phyloP scores from a whole-genome alignment of 73 alveolate species.

The Paramecium octaurelia region DNA sequence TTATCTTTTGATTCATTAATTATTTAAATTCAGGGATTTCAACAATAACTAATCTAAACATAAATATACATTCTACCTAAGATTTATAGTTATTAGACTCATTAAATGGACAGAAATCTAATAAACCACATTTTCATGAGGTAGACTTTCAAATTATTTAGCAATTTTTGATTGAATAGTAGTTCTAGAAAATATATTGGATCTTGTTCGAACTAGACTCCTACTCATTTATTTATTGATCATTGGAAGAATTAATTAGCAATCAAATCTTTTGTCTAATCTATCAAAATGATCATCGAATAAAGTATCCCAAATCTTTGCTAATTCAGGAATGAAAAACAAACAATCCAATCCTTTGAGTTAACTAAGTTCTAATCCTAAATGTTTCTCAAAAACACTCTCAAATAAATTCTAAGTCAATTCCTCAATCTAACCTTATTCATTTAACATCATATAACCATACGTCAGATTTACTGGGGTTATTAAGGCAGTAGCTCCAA shows the following conservation, averaged over 20 bases:
- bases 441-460: slow-evolving; percentile 14
- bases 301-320: background rate
- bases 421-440: slow-evolving; percentile 7
- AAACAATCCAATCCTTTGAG: slow-evolving; percentile 34
- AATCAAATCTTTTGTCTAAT: background rate
- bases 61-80: background rate
- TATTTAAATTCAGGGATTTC: background rate
- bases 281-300: slow-evolving; percentile 25
- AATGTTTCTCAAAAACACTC: background rate
- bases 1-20: background rate
- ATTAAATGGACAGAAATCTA: background rate
- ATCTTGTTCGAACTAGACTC: background rate
- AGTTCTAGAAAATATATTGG: background rate
- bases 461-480: background rate
- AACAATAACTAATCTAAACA: background rate
- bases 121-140: background rate
- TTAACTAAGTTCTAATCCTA: background rate
- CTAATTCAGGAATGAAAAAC: background rate
- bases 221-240: background rate
- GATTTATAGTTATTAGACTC: slow-evolving; percentile 1
- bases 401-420: background rate
- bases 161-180: background rate
- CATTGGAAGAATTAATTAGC: background rate
- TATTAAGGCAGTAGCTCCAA: slow-evolving; percentile 27
- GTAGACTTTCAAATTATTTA: background rate